A percentile compares a stretch with the other conserved stretches of the same genome.
Conservation (phyloP, 1,139 yeast species). For the Zygosaccharomyces sapae region DNA sequence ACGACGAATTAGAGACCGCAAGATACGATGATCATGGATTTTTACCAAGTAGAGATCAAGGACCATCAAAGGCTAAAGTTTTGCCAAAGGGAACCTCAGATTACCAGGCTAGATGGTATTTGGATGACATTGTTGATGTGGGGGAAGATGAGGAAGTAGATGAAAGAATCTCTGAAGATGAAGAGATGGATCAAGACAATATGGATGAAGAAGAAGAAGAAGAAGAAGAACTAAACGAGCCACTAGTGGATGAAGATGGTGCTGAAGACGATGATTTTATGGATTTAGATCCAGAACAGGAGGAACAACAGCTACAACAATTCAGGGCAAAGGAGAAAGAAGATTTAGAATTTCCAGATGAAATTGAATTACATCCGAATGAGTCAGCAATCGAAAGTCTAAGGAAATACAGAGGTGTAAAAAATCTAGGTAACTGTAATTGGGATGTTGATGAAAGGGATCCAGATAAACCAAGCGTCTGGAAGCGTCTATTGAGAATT, state of each 20-base stretch:
- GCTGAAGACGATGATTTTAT: conserved; percentile 59
- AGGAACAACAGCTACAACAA: conserved; percentile 65
- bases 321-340: conserved; percentile 71
- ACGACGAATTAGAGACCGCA: conserved; percentile 49
- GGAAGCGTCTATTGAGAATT: conserved; percentile 71
- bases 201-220: conserved; percentile 24
- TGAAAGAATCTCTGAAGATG: conserved; percentile 34
- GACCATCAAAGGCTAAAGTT: conserved; percentile 43
- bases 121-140: conserved; percentile 58
- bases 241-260: conserved; percentile 5
- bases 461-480: conserved; percentile 67
- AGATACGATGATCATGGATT: conserved; percentile 69
- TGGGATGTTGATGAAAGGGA: conserved; percentile 90
- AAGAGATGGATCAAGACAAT: conserved; percentile 37
- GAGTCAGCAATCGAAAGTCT: conserved; percentile 74
- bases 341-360: conserved; percentile 94
- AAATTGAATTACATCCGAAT: conserved; percentile 73
- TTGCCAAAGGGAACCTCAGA: conserved; percentile 87
- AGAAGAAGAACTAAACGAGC: conserved; percentile 30
- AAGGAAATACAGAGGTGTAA: conserved; percentile 77
- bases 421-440: conserved; percentile 69
- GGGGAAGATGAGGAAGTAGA: conserved; percentile 40
- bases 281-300: conserved; percentile 79
- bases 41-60: conserved; percentile 43
- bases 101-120: conserved; percentile 89